Percentiles rank a stretch among this genome's conserved stretches.
Conservation (phyloP, 1,284 basidiomycete genomes). For the Agroathelia rolfsii region DNA sequence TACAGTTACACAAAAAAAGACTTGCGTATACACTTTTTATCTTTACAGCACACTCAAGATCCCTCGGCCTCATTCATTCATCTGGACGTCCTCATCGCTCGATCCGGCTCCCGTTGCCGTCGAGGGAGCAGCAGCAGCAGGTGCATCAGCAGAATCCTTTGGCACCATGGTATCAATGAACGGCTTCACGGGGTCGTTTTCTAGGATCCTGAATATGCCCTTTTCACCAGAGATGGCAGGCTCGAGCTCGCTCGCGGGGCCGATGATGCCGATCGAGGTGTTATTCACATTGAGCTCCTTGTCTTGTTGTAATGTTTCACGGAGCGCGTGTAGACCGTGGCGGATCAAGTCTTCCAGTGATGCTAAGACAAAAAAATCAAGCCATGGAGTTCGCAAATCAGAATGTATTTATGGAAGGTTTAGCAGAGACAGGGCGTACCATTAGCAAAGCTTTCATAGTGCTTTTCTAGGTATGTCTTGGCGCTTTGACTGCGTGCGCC, state of each 20-base stretch:
- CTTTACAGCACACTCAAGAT: constrained; percentile 15
- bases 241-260: constrained; percentile 55
- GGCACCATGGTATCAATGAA: constrained; percentile 66
- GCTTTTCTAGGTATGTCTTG: constrained; percentile 96
- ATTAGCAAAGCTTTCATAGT: constrained; percentile 81
- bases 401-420: too few species aligned
- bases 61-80: constrained; percentile 44
- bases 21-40: constrained; percentile 1
- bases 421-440: constrained; percentile 41
- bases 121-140: too few species aligned
- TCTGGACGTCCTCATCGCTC: constrained; percentile 72
- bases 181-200: constrained; percentile 62
- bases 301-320: constrained; percentile 95
- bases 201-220: constrained; percentile 70
- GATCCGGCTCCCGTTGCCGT: too few species aligned
- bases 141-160: constrained; percentile 38
- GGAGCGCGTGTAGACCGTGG: constrained; percentile 87
- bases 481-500: constrained; percentile 96
- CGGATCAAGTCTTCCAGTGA: constrained; percentile 78
- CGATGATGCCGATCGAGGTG: constrained; percentile 89
- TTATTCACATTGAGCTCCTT: constrained; percentile 88
- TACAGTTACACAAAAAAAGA: too few species aligned
- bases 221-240: constrained; percentile 30
- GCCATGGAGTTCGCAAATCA: constrained; percentile 6
- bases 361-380: constrained; percentile 33